Percentiles rank a stretch among this genome's conserved stretches.
Conservation (phyloP, 2,329 filamentous ascomycete species). For the Aureobasidium musti region DNA sequence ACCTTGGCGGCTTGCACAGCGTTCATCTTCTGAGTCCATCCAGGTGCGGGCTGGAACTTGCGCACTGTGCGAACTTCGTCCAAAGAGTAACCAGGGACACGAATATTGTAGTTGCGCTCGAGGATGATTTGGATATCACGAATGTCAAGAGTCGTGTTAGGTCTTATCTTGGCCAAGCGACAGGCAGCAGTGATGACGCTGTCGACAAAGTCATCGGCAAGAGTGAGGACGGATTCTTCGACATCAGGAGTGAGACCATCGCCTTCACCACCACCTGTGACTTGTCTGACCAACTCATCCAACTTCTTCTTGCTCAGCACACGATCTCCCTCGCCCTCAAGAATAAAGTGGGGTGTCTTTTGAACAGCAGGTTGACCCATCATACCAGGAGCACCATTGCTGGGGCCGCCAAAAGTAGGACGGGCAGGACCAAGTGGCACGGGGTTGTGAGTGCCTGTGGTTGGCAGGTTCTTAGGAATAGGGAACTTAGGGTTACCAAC, state of each 20-base stretch:
- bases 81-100: slow-evolving; percentile 88
- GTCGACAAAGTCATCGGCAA: slow-evolving; percentile 95
- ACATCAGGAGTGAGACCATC: slow-evolving; percentile 83
- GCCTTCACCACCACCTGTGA: slow-evolving; percentile 78
- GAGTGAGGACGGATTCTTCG: slow-evolving; percentile 86
- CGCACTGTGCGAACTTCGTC: slow-evolving; percentile 93
- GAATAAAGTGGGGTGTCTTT: slow-evolving; percentile 78
- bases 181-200: slow-evolving; percentile 84
- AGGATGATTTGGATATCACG: slow-evolving; percentile 60
- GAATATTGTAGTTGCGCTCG: slow-evolving; percentile 69
- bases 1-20: slow-evolving; percentile 92
- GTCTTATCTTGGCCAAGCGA: slow-evolving; percentile 87
- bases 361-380: slow-evolving; percentile 84
- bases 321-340: slow-evolving; percentile 88
- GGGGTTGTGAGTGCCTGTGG: slow-evolving; percentile 69
- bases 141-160: slow-evolving; percentile 84
- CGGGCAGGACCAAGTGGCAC: slow-evolving; percentile 71
- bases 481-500: slow-evolving; percentile 67
- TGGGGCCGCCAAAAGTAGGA: slow-evolving; percentile 74
- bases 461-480: slow-evolving; percentile 74
- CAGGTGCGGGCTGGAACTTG: slow-evolving; percentile 83
- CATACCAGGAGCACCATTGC: slow-evolving; percentile 72
- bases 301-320: slow-evolving; percentile 98
- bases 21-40: slow-evolving; percentile 96
- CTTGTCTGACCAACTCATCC: slow-evolving; percentile 90